phyloP scores from a whole-genome alignment of 73 alveolate genomes.

The Paramecium octaurelia region DNA sequence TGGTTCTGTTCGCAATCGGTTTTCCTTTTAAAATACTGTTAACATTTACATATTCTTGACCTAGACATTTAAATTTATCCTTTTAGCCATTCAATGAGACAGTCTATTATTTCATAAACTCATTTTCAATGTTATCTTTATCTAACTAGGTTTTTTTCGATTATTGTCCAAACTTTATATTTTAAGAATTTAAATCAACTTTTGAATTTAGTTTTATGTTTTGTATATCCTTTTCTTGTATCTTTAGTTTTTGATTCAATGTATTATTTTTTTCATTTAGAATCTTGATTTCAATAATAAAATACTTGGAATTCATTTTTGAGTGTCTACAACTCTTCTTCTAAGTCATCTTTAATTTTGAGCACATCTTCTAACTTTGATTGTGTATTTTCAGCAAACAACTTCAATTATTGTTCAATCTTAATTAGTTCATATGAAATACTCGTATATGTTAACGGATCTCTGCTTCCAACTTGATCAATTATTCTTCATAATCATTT shows the following conservation, averaged over 20 bases:
- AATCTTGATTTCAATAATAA: not conserved
- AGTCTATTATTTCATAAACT: not conserved
- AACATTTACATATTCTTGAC: not conserved
- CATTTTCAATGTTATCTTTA: slow-evolving; percentile 15
- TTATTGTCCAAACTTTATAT: not conserved
- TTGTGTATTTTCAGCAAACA: slow-evolving; percentile 19
- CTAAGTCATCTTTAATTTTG: not conserved
- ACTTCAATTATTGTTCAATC: slow-evolving; percentile 12
- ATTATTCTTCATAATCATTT: slow-evolving; percentile 34
- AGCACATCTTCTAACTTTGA: slow-evolving; percentile 17
- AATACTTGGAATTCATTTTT: not conserved
- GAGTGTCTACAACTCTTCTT: not conserved
- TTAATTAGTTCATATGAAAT: not conserved
- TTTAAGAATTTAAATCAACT: not conserved
- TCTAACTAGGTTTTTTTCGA: not conserved
- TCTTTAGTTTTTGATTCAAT: not conserved
- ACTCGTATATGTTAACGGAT: slow-evolving; percentile 44
- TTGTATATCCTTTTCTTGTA: not conserved
- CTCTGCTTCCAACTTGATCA: slow-evolving; percentile 37
- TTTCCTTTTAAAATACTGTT: not conserved
- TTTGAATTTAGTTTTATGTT: not conserved
- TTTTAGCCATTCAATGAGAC: not conserved
- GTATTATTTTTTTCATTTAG: not conserved
- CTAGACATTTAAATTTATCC: not conserved
- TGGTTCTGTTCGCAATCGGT: slow-evolving; percentile 6